Base-by-base conservation (phyloP, 169 alveolate genomes). In the Perkinsus chesapeaki region DNA sequence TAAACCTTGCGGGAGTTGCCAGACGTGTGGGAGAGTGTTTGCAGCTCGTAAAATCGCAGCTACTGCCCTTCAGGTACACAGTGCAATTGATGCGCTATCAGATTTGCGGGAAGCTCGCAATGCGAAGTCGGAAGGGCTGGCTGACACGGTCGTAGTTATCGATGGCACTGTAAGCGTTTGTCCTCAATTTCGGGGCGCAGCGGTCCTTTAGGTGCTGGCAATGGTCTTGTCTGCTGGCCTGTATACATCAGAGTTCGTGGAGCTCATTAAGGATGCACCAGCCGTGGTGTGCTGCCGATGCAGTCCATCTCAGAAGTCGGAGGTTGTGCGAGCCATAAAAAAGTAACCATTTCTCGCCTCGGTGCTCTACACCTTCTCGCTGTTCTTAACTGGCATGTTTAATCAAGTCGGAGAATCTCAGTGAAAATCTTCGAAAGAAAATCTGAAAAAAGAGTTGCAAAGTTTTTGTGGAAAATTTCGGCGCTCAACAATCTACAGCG, bases 221-320 rank as follows among this genome's bases (percentile, higher is more conserved):
- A 37, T 92, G 31, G 48, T 60, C 43, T 93, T 94, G 91, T 72
- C 91, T 91, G 91, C 93, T 1, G 82, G 82, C 12, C 82, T 60
- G 12, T 60, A 60, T 16, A 60, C 82, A 16, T 60, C 82, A 20
- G 82, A 60, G 31, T 60, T 60, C 31, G 82, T 60, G 36, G 82
- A 60, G 82, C 31, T 60, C 37, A 60, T 60, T 12, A 60, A 47
- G 72, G 94, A 39, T 92, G 93, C 95, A 9, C 95, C 95, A 0
- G 94, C 95, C 0, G 93, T 94, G 73, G 93, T 99, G 47, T 99
- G 99, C 96, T 99, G 99, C 95, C 95, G 99, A 93, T 99, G 99
- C 94, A 98, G 99, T 36, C 99, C 99, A 20, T 98, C 99, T n/a
- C 98, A 98, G 95, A 99, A 99, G 96, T 98, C 99, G 19, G 98